Evolutionary conservation across 73 alveolate genomes (phyloP).

Genomic region (Paramecium caudatum): DNA sequence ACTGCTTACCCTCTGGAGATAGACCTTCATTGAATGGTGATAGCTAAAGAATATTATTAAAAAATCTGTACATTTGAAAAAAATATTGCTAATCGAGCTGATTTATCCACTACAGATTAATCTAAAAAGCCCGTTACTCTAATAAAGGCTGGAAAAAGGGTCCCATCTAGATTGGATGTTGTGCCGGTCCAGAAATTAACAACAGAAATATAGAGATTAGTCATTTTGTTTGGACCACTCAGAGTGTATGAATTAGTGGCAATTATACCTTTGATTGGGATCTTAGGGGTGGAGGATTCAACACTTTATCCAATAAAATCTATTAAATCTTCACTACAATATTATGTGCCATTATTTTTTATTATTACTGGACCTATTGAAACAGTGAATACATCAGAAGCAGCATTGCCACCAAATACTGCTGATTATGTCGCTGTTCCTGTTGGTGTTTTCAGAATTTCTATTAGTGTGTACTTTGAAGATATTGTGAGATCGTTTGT

Average conservation of each 20-base stretch:
- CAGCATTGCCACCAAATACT: constrained; percentile 1
- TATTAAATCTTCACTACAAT: not conserved
- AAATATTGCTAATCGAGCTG: constrained; percentile 17
- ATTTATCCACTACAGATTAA: not conserved
- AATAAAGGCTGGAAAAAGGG: constrained; percentile 32
- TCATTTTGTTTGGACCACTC: not conserved
- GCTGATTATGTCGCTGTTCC: not conserved
- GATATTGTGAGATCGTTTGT: not conserved
- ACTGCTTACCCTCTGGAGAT: constrained; percentile 35
- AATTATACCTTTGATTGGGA: not conserved
- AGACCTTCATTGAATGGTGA: not conserved
- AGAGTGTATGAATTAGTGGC: constrained; percentile 35
- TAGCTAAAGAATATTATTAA: not conserved
- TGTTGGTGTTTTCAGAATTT: not conserved
- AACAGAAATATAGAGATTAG: not conserved
- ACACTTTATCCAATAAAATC: constrained; percentile 31
- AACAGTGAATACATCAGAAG: not conserved
- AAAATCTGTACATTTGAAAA: constrained; percentile 1
- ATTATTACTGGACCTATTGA: constrained; percentile 52
- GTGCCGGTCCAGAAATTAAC: constrained; percentile 62
- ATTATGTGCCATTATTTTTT: constrained; percentile 12
- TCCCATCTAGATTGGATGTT: constrained; percentile 17
- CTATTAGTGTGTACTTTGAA: not conserved
- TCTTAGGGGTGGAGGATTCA: not conserved
- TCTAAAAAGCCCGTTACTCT: constrained; percentile 53